Conservation (phyloP, 257 asterid species). For the Eucommia ulmoides region DNA sequence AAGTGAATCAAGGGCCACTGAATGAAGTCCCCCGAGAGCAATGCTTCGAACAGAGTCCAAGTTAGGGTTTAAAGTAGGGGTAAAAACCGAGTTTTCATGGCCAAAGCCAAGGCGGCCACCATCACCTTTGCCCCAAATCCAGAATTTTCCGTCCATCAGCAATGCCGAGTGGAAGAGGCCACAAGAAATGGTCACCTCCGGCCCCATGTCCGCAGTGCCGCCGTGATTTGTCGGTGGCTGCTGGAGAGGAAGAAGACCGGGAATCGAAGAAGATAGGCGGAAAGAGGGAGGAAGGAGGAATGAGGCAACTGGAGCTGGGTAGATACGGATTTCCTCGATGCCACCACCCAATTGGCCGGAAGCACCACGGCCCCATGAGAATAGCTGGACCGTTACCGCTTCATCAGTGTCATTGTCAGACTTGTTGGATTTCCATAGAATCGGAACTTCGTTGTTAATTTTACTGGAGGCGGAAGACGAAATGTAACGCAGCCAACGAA, state of each 20-base stretch:
- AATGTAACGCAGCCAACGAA: constrained; percentile 17
- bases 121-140: constrained; percentile 98
- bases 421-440: constrained; percentile 34
- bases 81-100: constrained; percentile 55
- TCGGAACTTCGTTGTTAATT: constrained; percentile 19
- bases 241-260: constrained; percentile 45
- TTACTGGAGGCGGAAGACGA: constrained; percentile 17
- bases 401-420: constrained; percentile 8
- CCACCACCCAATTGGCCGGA: constrained; percentile 96
- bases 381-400: constrained; percentile 38
- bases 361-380: constrained; percentile 97
- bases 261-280: constrained; percentile 38
- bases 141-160: constrained; percentile 60
- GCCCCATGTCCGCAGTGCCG: background rate
- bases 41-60: constrained; percentile 31
- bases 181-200: constrained; percentile 66
- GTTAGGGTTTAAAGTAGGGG: constrained; percentile 51
- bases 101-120: constrained; percentile 95
- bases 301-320: constrained; percentile 60
- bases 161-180: constrained; percentile 87
- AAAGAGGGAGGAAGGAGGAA: constrained; percentile 40
- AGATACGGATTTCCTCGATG: constrained; percentile 61
- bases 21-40: constrained; percentile 92
- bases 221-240: constrained; percentile 1
- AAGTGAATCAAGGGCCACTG: constrained; percentile 57